phyloP scores from a whole-genome alignment of 176 grass and related monocot genomes.

The Cymbopogon citratus region DNA sequence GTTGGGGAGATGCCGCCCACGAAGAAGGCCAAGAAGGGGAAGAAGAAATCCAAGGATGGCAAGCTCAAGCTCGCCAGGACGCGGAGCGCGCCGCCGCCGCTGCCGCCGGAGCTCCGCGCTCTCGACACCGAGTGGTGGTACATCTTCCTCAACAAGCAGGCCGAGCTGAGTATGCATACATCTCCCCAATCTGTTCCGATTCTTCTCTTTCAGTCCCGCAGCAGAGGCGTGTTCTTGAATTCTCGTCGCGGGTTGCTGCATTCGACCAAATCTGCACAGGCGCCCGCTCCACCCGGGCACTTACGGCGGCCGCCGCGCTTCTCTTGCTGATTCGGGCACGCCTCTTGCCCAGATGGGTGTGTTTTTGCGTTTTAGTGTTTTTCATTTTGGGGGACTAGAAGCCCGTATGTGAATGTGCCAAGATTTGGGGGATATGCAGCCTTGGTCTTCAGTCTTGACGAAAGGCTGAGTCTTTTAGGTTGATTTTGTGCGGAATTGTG shows the following conservation, averaged over 20 bases:
- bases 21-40: conserved; percentile 79
- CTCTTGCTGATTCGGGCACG: background rate
- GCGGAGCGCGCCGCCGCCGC: conserved; percentile 14
- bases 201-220: background rate
- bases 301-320: background rate
- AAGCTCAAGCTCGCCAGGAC: conserved; percentile 42
- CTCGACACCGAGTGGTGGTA: conserved; percentile 97
- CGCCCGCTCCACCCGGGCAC: background rate
- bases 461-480: background rate
- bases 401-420: background rate
- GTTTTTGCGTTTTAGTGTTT: conserved; percentile 34
- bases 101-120: conserved; percentile 53
- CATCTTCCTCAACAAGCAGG: conserved; percentile 64
- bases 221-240: background rate
- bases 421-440: conserved; percentile 6
- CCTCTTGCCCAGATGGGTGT: background rate
- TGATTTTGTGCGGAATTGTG: background rate
- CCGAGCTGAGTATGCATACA: conserved; percentile 32
- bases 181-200: background rate
- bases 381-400: conserved; percentile 43
- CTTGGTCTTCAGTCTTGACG: background rate
- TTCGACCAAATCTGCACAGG: background rate
- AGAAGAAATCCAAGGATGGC: conserved; percentile 65
- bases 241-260: conserved; percentile 7
- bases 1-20: conserved; percentile 32